These are phyloP conservation scores for Phytophthora nicotianae DNA, from an alignment of 352 stramenopile species.

Conservation along the genomic window DNA sequence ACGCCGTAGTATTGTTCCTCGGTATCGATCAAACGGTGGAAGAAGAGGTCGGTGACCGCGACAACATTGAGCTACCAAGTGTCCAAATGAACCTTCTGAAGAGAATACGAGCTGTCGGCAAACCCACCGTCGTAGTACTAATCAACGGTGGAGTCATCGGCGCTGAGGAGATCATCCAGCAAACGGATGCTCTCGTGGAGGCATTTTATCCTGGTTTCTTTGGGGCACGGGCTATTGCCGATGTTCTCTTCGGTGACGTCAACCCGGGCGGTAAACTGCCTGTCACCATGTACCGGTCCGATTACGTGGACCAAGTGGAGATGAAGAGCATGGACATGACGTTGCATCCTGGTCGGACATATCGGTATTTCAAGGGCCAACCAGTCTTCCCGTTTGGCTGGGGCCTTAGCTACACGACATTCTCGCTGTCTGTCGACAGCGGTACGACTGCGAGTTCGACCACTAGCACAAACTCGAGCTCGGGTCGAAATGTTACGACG, in stretches of 20 bases:
- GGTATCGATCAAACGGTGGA: constrained; percentile 81
- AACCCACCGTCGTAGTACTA: constrained; percentile 79
- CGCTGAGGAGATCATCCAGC: constrained; percentile 62
- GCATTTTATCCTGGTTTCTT: constrained; percentile 83
- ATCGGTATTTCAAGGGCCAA: constrained; percentile 88
- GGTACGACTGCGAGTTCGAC: not conserved
- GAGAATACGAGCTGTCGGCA: constrained; percentile 50
- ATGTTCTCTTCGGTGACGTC: constrained; percentile 83
- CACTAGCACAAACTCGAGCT: constrained; percentile 1
- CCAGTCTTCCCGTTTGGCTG: constrained; percentile 88
- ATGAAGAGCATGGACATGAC: constrained; percentile 92
- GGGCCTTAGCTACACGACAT: constrained; percentile 89
- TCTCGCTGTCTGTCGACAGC: constrained; percentile 37
- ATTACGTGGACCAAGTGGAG: constrained; percentile 62
- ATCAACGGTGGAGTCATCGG: constrained; percentile 86
- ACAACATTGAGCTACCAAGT: constrained; percentile 61
- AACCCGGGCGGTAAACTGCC: constrained; percentile 82
- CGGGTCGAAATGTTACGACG: not conserved
- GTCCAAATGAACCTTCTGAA: constrained; percentile 76
- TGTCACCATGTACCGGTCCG: constrained; percentile 83
- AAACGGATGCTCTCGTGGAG: constrained; percentile 64
- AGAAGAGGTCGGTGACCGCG: constrained; percentile 67
- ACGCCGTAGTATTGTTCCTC: constrained; percentile 76
- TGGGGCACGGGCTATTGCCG: constrained; percentile 69
- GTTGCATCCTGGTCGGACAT: constrained; percentile 78